Evolutionary conservation across 2,329 filamentous ascomycete species (phyloP).

Genomic region (Mycogone perniciosa): DNA sequence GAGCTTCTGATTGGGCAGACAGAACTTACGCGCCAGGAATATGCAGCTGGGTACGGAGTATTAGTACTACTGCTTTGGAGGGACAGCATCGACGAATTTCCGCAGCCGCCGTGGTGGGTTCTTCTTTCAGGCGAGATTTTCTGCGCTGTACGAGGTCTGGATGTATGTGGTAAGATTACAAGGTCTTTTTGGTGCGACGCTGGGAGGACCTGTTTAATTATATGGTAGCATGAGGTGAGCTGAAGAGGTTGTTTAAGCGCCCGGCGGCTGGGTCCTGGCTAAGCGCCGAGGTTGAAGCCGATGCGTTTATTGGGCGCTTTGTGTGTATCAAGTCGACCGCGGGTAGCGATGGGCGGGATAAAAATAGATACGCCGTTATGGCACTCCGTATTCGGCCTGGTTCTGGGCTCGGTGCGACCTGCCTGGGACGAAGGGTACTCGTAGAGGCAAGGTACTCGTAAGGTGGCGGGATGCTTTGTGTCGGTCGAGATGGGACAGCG

Average conservation of each 20-base stretch:
- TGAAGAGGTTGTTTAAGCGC: background rate
- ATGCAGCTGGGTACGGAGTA: too few species aligned
- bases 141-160: background rate
- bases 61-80: background rate
- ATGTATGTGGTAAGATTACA: background rate
- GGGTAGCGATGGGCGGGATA: background rate
- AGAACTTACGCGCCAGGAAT: background rate
- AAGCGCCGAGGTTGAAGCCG: background rate
- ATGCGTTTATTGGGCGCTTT: background rate
- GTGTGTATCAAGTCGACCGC: background rate
- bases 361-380: too few species aligned
- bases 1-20: background rate
- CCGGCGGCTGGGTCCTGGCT: background rate
- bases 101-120: conserved; percentile 12
- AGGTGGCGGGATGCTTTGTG: background rate
- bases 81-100: background rate
- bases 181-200: background rate
- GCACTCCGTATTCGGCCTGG: too few species aligned
- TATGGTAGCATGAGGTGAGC: too few species aligned
- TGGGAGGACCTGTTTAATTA: background rate
- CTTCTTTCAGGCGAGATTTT: background rate
- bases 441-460: background rate
- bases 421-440: background rate
- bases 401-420: too few species aligned
- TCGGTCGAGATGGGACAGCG: too few species aligned